A percentile compares a stretch with the other conserved stretches of the same genome.
Conservation (phyloP, 805 yeast genomes). For the Suhomyces sp. region DNA sequence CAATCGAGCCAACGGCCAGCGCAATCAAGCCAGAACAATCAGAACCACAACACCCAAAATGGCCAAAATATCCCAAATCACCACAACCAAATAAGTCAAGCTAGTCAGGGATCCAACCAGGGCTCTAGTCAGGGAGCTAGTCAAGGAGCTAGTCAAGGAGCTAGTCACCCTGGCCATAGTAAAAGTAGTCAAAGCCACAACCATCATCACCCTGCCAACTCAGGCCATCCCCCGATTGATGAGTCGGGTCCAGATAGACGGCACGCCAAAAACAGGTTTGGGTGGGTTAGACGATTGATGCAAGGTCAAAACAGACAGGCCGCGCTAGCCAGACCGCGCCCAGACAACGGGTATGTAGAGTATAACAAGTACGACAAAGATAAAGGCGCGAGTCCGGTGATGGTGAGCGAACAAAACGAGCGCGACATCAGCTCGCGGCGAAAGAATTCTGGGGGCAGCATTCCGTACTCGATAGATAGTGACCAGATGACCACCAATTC, state of each 20-base stretch:
- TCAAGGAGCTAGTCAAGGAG: background rate
- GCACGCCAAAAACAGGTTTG: slow-evolving; percentile 30
- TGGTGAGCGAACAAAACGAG: background rate
- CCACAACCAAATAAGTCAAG: background rate
- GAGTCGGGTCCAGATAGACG: slow-evolving; percentile 20
- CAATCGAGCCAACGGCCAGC: background rate
- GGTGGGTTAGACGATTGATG: slow-evolving; percentile 41
- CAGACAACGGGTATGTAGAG: background rate
- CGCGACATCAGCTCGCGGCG: background rate
- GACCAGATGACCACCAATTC: slow-evolving; percentile 20
- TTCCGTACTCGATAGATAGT: slow-evolving; percentile 4
- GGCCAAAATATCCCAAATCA: background rate
- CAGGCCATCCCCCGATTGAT: background rate
- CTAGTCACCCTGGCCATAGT: background rate
- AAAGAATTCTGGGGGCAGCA: slow-evolving; percentile 4
- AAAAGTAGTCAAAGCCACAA: background rate
- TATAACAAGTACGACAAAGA: background rate
- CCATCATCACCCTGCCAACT: background rate
- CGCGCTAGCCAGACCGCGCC: slow-evolving; percentile 1
- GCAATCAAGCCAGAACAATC: background rate
- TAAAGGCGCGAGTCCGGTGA: background rate
- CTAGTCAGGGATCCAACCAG: too few relatives aligned
- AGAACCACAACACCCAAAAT: background rate
- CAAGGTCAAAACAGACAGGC: slow-evolving; percentile 29
- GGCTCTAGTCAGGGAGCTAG: background rate